Base-by-base conservation (phyloP, 306 rosid genomes). In the Aeschynomene evenia region DNA sequence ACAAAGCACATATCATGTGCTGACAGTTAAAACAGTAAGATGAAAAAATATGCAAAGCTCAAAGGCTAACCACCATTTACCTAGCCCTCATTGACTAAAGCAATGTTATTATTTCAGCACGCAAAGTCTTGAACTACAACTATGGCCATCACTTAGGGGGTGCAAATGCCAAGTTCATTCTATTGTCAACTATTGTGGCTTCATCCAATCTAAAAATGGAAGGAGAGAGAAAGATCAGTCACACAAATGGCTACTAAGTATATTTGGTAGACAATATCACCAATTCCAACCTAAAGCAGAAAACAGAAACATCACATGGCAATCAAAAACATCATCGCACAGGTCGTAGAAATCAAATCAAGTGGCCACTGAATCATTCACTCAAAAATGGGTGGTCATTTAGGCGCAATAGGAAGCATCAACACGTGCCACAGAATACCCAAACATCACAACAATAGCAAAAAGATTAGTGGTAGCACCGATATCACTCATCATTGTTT, bases 11-110 rank as follows among this genome's bases (percentile, higher is more conserved):
- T 19, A 77, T 31, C 49, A 68, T 11, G 36, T 48, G 57, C 34
- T 73, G 55, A 77, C 63, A 15, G 31, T 54, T 43, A 53, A 14
- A 53, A 45, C 10, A 62, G 15, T 10, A 45, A 74, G 15, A 67
- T 7, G 21, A 74, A 16, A 56, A 56, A 51, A 34, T 4, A 23
- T 34, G 70, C 29, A 59, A 46, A 66, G 68, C 64, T 23, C 19
- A 64, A 66, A 83, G 58, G 57, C 48, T 16, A 74, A 49, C 60
- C 40, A 69, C 48, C 66, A 74, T 87, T 16, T 80, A 90, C 98
- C 75, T 82, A 68, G 73, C 82, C 90, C 65, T 86, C 81, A 29
- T 67, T 85, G 24, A 94, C 83, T 54, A 94, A 73, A 48, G 89
- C 86, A 29, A 85, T n/a, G n/a, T n/a, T n/a, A n/a, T n/a, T n/a